phyloP scores from a whole-genome alignment of 2,329 filamentous ascomycete species.

The Amylocarpus encephaloides region DNA sequence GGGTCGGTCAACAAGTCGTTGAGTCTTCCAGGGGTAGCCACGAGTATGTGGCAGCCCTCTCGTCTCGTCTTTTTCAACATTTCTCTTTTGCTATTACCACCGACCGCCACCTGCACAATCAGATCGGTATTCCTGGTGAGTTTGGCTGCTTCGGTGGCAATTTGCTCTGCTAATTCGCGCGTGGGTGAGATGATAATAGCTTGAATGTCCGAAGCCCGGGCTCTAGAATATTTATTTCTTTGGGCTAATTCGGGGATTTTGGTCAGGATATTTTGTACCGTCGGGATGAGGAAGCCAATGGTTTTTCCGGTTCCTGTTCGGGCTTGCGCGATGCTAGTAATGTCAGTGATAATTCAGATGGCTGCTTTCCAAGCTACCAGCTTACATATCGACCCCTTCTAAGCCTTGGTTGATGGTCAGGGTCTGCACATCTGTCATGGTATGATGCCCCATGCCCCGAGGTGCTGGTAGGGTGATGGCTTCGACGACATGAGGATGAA shows the following conservation, averaged over 20 bases:
- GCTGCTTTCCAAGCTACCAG: constrained; percentile 1
- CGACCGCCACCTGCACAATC: constrained; percentile 71
- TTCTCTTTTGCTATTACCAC: constrained; percentile 69
- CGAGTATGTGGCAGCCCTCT: constrained; percentile 82
- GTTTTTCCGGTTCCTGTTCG: constrained; percentile 98
- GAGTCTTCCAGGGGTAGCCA: constrained; percentile 85
- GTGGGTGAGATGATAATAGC: constrained; percentile 74
- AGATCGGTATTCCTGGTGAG: constrained; percentile 27
- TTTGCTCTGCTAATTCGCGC: constrained; percentile 75
- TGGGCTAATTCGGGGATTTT: constrained; percentile 48
- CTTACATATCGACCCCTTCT: constrained; percentile 45
- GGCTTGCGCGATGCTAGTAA: constrained; percentile 74
- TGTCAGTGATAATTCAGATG: constrained; percentile 8
- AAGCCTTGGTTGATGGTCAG: constrained; percentile 77
- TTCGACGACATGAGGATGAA: constrained; percentile 28
- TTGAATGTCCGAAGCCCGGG: constrained; percentile 54
- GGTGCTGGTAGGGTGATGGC: constrained; percentile 46
- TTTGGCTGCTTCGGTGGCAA: constrained; percentile 64
- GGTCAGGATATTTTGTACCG: constrained; percentile 74
- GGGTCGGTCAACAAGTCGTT: constrained; percentile 66
- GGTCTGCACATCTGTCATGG: constrained; percentile 88
- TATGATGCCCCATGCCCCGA: constrained; percentile 65
- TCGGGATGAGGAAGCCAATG: constrained; percentile 81
- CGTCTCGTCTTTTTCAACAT: constrained; percentile 33
- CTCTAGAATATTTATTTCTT: constrained; percentile 28